Evolutionary conservation across 1,139 yeast species (phyloP), one percentile per base, ranked within the genome.

Genomic region (Geotrichum histeridarum): DNA sequence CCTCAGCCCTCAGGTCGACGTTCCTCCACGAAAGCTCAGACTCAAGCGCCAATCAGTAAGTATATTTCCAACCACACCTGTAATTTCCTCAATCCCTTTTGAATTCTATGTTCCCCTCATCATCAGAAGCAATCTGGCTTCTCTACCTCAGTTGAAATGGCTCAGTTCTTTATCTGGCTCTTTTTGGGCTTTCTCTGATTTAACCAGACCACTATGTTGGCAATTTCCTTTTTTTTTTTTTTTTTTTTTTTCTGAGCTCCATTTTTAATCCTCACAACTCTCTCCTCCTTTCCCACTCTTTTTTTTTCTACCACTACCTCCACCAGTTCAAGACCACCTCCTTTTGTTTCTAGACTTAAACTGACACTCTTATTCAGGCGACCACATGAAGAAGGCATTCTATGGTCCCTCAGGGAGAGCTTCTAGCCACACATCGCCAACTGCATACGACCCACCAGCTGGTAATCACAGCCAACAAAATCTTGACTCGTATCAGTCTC

Each of bases 351-450:
- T 38, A 11, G 8, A 18, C 31, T 2, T 22, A 4, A 17, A 15
- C 22, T 39, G 43, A 38, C 15, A 8, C 22, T 15, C 8, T 11
- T 12, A 12, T 30, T 4, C 12, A 45, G 49, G 49, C 33, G 49
- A 45, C 9, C 49, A 45, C 15, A 45, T 45, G 49, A 45, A 42
- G 31, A 50, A 42, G 12, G 42, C 49, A n/a, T 41, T 32, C 35
- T 32, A 50, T 30, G 46, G 53, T 14, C 27, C 38, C 6, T 31
- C 48, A 12, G 49, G 42, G 14, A 45, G 49, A 36, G 36, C 18
- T 27, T 8, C 48, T 31, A 50, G 36, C 15, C 44, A 43, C 15
- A 12, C 41, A 12, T 38, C 37, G 9, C 47, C 33, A 9, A 4
- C 41, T n/a, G 12, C 42, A 32, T 11, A 33, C 33, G 46, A 42